These are phyloP conservation scores for Streptanthus diversifolius DNA, from an alignment of 345 rosid genomes.

Conservation along the genomic window DNA sequence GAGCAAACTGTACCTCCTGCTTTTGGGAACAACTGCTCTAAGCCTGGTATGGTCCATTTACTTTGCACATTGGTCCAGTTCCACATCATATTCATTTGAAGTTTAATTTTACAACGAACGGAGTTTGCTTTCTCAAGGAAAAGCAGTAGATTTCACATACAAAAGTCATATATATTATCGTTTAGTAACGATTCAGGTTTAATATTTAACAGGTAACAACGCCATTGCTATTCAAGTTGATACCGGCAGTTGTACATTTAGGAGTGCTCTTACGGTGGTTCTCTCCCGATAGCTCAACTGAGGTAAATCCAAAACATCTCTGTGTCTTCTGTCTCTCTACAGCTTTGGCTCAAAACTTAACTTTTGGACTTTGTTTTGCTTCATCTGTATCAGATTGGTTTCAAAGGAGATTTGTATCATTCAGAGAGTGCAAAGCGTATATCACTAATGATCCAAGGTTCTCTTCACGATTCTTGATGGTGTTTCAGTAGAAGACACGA, in stretches of 20 bases:
- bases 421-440: conserved; percentile 87
- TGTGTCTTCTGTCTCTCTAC: background rate
- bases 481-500: background rate
- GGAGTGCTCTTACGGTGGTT: conserved; percentile 93
- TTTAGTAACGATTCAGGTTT: background rate
- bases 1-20: conserved; percentile 85
- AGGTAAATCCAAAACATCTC: conserved; percentile 46
- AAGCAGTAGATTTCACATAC: background rate
- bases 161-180: background rate
- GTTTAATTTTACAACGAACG: background rate
- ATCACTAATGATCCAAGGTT: conserved; percentile 75
- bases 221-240: conserved; percentile 91
- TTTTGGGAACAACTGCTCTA: conserved; percentile 93
- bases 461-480: conserved; percentile 79
- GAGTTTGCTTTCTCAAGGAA: background rate
- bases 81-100: background rate
- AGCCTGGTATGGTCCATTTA: conserved; percentile 43
- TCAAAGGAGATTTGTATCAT: conserved; percentile 80
- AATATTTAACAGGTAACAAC: conserved; percentile 69
- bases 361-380: conserved; percentile 20
- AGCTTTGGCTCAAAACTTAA: background rate
- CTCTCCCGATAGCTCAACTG: conserved; percentile 61
- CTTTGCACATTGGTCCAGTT: background rate
- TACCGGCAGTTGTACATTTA: conserved; percentile 86
- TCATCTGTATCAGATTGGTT: conserved; percentile 63